Evolutionary conservation across 371 early-diverging fungal genomes (phyloP).

Genomic region (Astathelohania contejeani): DNA sequence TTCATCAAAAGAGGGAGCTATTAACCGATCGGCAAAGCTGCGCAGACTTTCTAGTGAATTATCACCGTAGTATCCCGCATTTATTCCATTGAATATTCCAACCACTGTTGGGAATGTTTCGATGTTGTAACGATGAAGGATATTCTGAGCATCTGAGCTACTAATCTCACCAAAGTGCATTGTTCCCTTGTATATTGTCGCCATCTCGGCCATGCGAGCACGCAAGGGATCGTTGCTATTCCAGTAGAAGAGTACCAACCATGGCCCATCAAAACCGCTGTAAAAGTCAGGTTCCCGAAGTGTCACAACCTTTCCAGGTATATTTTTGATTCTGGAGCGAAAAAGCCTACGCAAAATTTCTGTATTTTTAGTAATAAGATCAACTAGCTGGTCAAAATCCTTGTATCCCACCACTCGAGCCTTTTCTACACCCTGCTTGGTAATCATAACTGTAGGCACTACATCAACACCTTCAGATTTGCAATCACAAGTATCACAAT

Average conservation of each 20-base stretch:
- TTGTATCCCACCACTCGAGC: slow-evolving; percentile 27
- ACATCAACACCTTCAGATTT: slow-evolving; percentile 23
- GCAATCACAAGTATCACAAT: slow-evolving; percentile 45
- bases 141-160: slow-evolving; percentile 34
- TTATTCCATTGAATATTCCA: slow-evolving; percentile 49
- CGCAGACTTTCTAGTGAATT: slow-evolving; percentile 16
- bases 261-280: slow-evolving; percentile 50
- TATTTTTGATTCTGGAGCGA: slow-evolving; percentile 8
- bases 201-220: slow-evolving; percentile 35
- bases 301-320: slow-evolving; percentile 11
- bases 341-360: slow-evolving; percentile 29
- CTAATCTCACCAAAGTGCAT: slow-evolving; percentile 48
- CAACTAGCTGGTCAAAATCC: slow-evolving; percentile 17
- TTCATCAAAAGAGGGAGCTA: slow-evolving; percentile 45
- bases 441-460: slow-evolving; percentile 48
- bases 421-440: slow-evolving; percentile 31
- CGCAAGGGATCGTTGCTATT: slow-evolving; percentile 28
- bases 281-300: slow-evolving; percentile 48
- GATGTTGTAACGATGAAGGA: slow-evolving; percentile 45
- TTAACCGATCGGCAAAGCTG: slow-evolving; percentile 41
- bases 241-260: slow-evolving; percentile 51
- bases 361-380: slow-evolving; percentile 31
- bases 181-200: slow-evolving; percentile 36
- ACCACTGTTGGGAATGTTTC: slow-evolving; percentile 46
- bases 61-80: slow-evolving; percentile 46